phyloP scores from a whole-genome alignment of 768 basidiomycete species.

The Atractiella rhizophila region DNA sequence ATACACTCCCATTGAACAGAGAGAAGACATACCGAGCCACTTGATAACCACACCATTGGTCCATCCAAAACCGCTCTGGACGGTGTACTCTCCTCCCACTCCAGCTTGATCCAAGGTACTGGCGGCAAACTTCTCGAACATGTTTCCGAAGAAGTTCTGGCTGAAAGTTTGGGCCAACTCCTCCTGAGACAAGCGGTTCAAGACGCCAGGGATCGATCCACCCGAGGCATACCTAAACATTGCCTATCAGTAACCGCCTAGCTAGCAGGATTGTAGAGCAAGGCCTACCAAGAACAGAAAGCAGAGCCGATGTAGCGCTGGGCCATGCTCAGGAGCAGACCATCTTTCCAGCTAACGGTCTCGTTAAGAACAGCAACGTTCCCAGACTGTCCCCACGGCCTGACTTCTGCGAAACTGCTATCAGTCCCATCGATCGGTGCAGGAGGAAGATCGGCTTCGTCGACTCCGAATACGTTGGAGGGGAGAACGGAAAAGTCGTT shows the following conservation, averaged over 20 bases:
- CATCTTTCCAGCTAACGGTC: constrained; percentile 40
- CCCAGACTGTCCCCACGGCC: constrained; percentile 29
- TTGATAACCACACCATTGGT: too few species aligned
- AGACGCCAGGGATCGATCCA: constrained; percentile 44
- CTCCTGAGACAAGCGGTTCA: constrained; percentile 36
- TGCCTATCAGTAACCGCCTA: neutral
- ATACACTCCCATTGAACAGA: too few species aligned
- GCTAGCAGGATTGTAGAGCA: neutral
- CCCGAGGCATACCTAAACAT: constrained; percentile 50
- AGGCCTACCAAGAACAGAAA: constrained; percentile 56
- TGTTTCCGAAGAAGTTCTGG: too few species aligned
- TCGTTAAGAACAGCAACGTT: neutral
- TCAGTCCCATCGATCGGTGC: constrained; percentile 38
- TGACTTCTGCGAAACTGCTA: constrained; percentile 40
- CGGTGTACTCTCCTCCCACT: too few species aligned
- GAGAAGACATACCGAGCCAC: too few species aligned
- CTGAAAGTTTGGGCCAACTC: too few species aligned
- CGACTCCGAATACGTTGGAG: constrained; percentile 13
- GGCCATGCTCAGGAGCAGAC: constrained; percentile 44
- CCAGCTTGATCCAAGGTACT: too few species aligned
- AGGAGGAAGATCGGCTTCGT: constrained; percentile 29
- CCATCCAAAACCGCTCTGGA: too few species aligned
- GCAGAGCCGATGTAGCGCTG: constrained; percentile 63
- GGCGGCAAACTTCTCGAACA: too few species aligned
- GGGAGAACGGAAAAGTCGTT: neutral